Percentiles rank a stretch among this genome's conserved stretches.
Evolutionary conservation across 495 filamentous ascomycete species (phyloP).

Genomic region (Annulohypoxylon moriforme): DNA sequence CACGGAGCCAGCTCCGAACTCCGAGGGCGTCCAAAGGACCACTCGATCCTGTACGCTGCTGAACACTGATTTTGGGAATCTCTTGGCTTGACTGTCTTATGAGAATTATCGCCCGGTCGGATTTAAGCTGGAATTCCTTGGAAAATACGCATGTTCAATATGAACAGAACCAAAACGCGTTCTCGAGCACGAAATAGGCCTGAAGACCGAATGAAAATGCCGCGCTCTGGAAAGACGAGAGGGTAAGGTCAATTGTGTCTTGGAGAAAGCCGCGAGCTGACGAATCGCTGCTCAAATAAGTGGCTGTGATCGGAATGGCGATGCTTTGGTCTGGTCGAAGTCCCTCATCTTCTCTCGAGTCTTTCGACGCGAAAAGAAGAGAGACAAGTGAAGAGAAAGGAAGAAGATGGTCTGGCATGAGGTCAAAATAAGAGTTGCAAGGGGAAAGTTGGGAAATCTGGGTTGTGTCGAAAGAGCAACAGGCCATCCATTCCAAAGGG

Average conservation of each 20-base stretch:
- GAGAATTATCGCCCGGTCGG: neutral
- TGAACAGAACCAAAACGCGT: neutral
- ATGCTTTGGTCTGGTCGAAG: neutral
- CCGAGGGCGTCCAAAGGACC: neutral
- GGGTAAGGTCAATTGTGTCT: neutral
- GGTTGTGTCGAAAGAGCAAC: slow-evolving; percentile 12
- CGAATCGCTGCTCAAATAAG: neutral
- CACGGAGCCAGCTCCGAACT: neutral
- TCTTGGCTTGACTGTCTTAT: neutral
- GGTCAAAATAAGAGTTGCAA: slow-evolving; percentile 37
- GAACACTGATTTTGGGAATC: neutral
- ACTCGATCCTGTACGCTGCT: slow-evolving; percentile 2
- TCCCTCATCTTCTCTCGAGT: neutral
- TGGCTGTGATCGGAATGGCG: neutral
- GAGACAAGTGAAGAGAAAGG: neutral
- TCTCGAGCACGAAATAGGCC: neutral
- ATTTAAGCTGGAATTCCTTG: neutral
- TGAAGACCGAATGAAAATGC: slow-evolving; percentile 19
- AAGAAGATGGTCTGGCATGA: slow-evolving; percentile 9
- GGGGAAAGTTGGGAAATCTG: slow-evolving; percentile 14
- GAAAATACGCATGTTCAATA: neutral
- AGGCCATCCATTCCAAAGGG: neutral
- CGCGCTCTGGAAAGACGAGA: slow-evolving; percentile 8
- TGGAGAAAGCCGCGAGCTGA: slow-evolving; percentile 7
- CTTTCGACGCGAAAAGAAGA: slow-evolving; percentile 8